Conservation (phyloP, 352 stramenopile genomes). For the Pythium pectinolyticum region DNA sequence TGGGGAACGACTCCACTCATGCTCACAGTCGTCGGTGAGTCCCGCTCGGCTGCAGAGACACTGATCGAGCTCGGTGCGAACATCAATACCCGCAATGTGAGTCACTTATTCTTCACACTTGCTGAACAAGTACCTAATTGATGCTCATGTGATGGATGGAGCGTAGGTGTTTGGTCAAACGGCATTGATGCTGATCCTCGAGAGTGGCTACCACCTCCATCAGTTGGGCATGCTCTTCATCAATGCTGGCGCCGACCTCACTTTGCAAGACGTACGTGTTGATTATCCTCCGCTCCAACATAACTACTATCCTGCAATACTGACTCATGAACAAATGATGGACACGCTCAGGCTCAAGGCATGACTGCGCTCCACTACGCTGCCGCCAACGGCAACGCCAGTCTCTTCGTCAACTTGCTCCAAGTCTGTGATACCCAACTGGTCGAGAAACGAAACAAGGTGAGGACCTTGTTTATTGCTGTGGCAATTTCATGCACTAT, state of each 20-base stretch:
- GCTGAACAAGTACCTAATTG: neutral
- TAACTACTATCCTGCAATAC: too few relatives aligned
- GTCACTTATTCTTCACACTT: neutral
- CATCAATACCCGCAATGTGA: conserved; percentile 68
- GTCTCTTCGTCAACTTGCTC: conserved; percentile 63
- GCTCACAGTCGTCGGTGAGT: conserved; percentile 75
- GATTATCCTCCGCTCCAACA: too few relatives aligned
- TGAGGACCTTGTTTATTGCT: conserved; percentile 22
- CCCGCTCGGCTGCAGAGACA: conserved; percentile 46
- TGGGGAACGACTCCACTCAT: conserved; percentile 82
- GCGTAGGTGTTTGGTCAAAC: conserved; percentile 74
- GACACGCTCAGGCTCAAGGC: conserved; percentile 45
- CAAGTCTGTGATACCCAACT: conserved; percentile 59
- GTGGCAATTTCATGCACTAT: neutral
- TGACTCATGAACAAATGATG: neutral
- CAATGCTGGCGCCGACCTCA: conserved; percentile 58
- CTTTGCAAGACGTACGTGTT: conserved; percentile 57
- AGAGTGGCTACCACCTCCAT: conserved; percentile 57
- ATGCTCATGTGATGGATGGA: neutral
- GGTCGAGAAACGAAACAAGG: conserved; percentile 59
- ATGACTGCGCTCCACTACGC: conserved; percentile 77
- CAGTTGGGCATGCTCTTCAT: conserved; percentile 76
- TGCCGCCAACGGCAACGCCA: conserved; percentile 49
- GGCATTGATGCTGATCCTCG: conserved; percentile 64
- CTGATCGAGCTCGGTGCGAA: conserved; percentile 76